phyloP scores from a whole-genome alignment of 2,329 filamentous ascomycete genomes.

The Diaporthe caulivora region DNA sequence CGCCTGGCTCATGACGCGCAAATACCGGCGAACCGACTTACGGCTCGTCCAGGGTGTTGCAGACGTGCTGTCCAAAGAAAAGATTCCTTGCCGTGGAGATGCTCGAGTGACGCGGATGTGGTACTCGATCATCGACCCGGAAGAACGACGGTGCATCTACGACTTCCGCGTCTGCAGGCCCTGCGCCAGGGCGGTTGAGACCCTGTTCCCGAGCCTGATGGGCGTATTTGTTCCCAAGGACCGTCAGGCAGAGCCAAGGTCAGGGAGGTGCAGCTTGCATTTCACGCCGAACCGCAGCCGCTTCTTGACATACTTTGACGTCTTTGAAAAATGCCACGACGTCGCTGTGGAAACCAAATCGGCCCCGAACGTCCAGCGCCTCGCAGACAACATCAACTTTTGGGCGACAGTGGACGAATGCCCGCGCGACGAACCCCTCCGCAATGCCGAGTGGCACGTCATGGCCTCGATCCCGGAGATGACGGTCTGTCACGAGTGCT shows the following conservation, averaged over 20 bases:
- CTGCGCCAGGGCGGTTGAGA: conserved; percentile 79
- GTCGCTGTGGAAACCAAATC: conserved; percentile 57
- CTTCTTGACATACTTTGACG: conserved; percentile 71
- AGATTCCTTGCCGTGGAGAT: conserved; percentile 67
- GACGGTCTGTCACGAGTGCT: conserved; percentile 90
- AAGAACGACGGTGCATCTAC: conserved; percentile 71
- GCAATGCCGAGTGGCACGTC: conserved; percentile 79
- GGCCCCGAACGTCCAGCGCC: conserved; percentile 68
- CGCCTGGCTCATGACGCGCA: conserved; percentile 84
- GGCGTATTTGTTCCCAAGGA: conserved; percentile 73
- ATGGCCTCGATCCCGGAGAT: conserved; percentile 82
- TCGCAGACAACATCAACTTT: conserved; percentile 74
- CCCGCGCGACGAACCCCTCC: conserved; percentile 70
- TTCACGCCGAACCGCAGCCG: conserved; percentile 64
- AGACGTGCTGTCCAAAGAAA: conserved; percentile 68
- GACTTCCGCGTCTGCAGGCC: conserved; percentile 82
- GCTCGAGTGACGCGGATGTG: conserved; percentile 72
- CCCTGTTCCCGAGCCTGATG: conserved; percentile 78
- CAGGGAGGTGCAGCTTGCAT: conserved; percentile 77
- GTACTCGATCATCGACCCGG: conserved; percentile 80
- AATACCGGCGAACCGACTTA: conserved; percentile 75
- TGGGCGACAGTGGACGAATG: conserved; percentile 73
- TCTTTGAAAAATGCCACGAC: conserved; percentile 69
- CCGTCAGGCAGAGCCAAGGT: conserved; percentile 58
- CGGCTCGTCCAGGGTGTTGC: conserved; percentile 78